phyloP scores from a whole-genome alignment of 148 eudicot genomes.

The Rhododendron ovatum region DNA sequence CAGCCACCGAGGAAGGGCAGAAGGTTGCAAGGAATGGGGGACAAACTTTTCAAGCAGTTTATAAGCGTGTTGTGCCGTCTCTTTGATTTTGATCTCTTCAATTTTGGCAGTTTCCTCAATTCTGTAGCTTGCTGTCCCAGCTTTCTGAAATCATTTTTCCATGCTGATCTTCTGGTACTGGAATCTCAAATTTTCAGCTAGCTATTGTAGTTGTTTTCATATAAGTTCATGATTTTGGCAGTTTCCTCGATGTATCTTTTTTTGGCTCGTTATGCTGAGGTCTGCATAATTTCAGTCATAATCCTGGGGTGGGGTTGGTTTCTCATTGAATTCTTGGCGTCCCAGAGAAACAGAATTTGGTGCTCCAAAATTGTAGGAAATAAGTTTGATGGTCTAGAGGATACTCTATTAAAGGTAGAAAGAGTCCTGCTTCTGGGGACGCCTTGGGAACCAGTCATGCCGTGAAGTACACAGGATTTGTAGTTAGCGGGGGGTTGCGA shows the following conservation, averaged over 20 bases:
- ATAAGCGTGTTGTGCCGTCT: constrained; percentile 45
- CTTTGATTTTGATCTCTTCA: constrained; percentile 2
- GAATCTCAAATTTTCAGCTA: no score
- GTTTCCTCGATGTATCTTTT: not conserved
- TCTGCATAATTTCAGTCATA: not conserved
- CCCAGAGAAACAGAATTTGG: not conserved
- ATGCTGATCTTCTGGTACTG: not conserved
- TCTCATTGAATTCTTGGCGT: not conserved
- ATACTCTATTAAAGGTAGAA: not conserved
- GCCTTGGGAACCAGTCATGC: not conserved
- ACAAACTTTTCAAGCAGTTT: constrained; percentile 70
- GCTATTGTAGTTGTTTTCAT: not conserved
- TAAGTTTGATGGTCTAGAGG: not conserved
- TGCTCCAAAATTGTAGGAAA: not conserved
- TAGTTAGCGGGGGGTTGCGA: no score
- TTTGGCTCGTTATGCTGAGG: not conserved
- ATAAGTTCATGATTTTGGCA: not conserved
- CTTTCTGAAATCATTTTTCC: not conserved
- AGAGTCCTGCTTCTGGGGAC: not conserved
- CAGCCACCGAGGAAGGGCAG: constrained; percentile 87
- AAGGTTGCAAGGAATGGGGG: constrained; percentile 87
- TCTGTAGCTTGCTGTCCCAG: not conserved
- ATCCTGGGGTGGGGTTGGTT: not conserved
- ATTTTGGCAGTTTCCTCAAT: not conserved
- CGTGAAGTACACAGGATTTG: no score